Evolutionary conservation across 805 yeast species (phyloP).

Genomic region (Myxozyma sirexii): DNA sequence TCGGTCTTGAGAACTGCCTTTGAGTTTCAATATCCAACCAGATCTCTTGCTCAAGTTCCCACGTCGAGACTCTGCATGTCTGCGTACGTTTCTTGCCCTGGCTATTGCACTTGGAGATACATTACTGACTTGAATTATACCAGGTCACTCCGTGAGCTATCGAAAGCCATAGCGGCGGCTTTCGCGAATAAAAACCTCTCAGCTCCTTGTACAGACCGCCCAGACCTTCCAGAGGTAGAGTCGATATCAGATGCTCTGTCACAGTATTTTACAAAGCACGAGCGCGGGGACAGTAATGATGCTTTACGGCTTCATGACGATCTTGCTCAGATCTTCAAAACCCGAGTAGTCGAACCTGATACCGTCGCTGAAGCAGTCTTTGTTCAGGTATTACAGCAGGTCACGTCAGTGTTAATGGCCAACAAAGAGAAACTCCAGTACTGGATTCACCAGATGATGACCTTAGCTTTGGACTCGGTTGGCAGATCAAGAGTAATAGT

Average conservation of each 20-base stretch:
- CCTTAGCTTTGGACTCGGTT: constrained; percentile 61
- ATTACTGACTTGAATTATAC: not conserved
- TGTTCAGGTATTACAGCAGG: constrained; percentile 39
- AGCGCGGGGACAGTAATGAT: constrained; percentile 32
- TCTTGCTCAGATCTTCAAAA: constrained; percentile 38
- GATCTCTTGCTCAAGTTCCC: not conserved
- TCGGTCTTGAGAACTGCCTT: too few species aligned
- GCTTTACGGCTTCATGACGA: constrained; percentile 44
- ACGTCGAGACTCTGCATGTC: not conserved
- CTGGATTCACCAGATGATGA: constrained; percentile 56
- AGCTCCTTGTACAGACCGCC: constrained; percentile 14
- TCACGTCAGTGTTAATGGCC: constrained; percentile 41
- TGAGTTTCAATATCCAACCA: not conserved
- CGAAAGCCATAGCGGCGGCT: constrained; percentile 25
- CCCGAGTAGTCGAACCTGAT: constrained; percentile 26
- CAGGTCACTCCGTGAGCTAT: constrained; percentile 31
- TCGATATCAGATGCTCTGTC: constrained; percentile 10
- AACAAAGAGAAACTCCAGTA: constrained; percentile 40
- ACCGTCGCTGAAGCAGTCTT: constrained; percentile 38
- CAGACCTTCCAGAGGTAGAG: constrained; percentile 20
- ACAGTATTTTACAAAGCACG: constrained; percentile 25
- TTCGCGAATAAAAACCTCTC: constrained; percentile 10
- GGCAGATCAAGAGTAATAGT: constrained; percentile 49
- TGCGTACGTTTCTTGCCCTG: not conserved
- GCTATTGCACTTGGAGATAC: not conserved